Base-by-base conservation (phyloP, 2,329 filamentous ascomycete species). In the Clonostachys solani region DNA sequence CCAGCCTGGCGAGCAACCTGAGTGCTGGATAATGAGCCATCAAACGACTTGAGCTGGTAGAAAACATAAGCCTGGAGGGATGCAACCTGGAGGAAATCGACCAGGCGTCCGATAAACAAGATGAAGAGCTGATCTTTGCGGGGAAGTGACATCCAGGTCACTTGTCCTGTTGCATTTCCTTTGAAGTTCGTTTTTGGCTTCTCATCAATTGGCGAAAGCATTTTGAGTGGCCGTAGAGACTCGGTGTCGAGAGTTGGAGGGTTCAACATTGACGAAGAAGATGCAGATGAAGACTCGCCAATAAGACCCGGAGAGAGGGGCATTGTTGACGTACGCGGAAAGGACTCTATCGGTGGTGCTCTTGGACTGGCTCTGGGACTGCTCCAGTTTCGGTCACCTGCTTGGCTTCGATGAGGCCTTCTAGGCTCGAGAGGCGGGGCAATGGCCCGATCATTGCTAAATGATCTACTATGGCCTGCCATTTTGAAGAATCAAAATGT, bases 121-220 rank as follows among this genome's bases (percentile, higher is more conserved):
- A 95, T 84, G 33, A 86, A 69, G 18, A 95, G 77, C 65, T 95
- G 91, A 42, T 81, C 75, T 64, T 91, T 95, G 48, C 81, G 77
- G 0, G 91, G 91, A 1, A 95, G 71, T 12, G 86, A 82, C 40
- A 71, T 71, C 89, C 89, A 94, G 19, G 60, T 46, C 6, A 64
- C 58, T 90, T 69, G 15, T 17, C 40, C 40, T 13, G 36, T 38
- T 3, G 19, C 36, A n/a, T 12, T 40, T 17, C 12, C 18, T 7
- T 34, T 23, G 40, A 33, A 19, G 34, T 16, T 16, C 19, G n/a
- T 7, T n/a, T 15, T 13, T n/a, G 47, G 47, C 47, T 49, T 49
- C 44, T 49, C 47, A 18, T 18, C 40, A 34, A 49, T 46, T 33
- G 47, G 47, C 18, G 43, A 43, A 29, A 29, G 23, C 23, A 29